Percentiles rank a stretch among this genome's conserved stretches.
These are phyloP conservation scores for Naganishia sp. DNA, from an alignment of 1,284 basidiomycete species.

Conservation along the genomic window DNA sequence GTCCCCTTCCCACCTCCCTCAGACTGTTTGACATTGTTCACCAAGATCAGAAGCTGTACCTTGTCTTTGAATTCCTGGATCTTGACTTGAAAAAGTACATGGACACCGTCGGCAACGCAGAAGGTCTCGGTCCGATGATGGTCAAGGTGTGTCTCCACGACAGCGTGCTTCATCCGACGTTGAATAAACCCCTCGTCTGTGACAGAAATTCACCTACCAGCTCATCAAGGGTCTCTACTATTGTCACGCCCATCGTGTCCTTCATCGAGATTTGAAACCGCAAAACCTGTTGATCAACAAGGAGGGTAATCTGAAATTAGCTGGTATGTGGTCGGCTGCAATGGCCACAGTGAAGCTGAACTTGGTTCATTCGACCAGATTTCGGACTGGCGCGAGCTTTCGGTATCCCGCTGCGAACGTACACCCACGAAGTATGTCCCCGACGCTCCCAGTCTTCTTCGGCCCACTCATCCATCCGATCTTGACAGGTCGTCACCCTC, in stretches of 20 bases:
- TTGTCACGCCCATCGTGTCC: slow-evolving; percentile 97
- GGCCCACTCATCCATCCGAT: slow-evolving; percentile 1
- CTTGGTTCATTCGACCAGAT: slow-evolving; percentile 58
- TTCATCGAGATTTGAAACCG: slow-evolving; percentile 96
- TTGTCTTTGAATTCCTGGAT: slow-evolving; percentile 98
- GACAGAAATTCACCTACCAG: slow-evolving; percentile 66
- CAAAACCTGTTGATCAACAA: slow-evolving; percentile 97
- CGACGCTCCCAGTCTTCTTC: background rate
- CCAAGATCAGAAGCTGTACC: slow-evolving; percentile 94
- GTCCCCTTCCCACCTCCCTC: slow-evolving; percentile 7
- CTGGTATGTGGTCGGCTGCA: slow-evolving; percentile 37
- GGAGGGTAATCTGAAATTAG: slow-evolving; percentile 95
- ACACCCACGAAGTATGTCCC: slow-evolving; percentile 80
- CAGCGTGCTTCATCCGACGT: background rate
- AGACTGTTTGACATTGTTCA: slow-evolving; percentile 98
- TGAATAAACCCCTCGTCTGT: background rate
- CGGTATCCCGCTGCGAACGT: slow-evolving; percentile 93
- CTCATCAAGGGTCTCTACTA: slow-evolving; percentile 96
- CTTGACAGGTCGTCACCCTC: slow-evolving; percentile 82
- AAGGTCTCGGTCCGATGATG: slow-evolving; percentile 88
- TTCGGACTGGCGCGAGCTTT: slow-evolving; percentile 94
- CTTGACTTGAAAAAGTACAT: slow-evolving; percentile 99
- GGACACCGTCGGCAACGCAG: slow-evolving; percentile 95
- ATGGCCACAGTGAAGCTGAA: background rate
- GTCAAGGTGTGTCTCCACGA: slow-evolving; percentile 74